Evolutionary conservation across 2,329 filamentous ascomycete species (phyloP).

Genomic region (Trichophaea hybrida): DNA sequence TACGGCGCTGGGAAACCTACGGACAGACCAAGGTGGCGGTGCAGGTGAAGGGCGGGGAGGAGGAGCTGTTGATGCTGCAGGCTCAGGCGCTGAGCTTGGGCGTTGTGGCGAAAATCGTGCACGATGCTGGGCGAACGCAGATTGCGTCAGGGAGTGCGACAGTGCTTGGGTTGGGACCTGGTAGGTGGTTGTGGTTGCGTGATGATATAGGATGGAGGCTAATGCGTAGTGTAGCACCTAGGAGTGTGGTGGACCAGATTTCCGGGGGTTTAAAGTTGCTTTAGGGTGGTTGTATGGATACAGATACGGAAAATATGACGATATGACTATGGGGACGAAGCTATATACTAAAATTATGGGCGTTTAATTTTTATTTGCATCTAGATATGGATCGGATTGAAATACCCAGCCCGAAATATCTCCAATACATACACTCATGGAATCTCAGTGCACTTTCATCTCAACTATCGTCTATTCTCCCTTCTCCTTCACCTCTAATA

Average conservation of each 20-base stretch:
- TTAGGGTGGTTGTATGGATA: constrained; percentile 33
- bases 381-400: too few species aligned
- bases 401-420: too few species aligned
- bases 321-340: too few species aligned
- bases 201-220: constrained; percentile 10
- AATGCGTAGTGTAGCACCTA: constrained; percentile 45
- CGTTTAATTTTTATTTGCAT: too few species aligned
- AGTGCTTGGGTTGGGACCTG: constrained; percentile 65
- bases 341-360: too few species aligned
- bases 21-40: constrained; percentile 92
- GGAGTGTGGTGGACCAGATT: constrained; percentile 71
- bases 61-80: constrained; percentile 60
- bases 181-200: constrained; percentile 11
- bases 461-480: neutral
- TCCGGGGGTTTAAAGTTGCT: constrained; percentile 75
- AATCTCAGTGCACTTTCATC: neutral
- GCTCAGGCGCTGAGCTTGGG: constrained; percentile 70
- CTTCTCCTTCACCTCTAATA: constrained; percentile 9
- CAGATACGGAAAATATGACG: neutral
- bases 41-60: constrained; percentile 64
- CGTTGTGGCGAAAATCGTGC: constrained; percentile 75
- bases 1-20: constrained; percentile 68
- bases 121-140: constrained; percentile 93
- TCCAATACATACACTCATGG: too few species aligned
- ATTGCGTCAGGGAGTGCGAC: constrained; percentile 88